A percentile compares a stretch with the other conserved stretches of the same genome.
phyloP scores from a whole-genome alignment of 176 grass and related monocot species.

The Oropetium thomaeum region DNA sequence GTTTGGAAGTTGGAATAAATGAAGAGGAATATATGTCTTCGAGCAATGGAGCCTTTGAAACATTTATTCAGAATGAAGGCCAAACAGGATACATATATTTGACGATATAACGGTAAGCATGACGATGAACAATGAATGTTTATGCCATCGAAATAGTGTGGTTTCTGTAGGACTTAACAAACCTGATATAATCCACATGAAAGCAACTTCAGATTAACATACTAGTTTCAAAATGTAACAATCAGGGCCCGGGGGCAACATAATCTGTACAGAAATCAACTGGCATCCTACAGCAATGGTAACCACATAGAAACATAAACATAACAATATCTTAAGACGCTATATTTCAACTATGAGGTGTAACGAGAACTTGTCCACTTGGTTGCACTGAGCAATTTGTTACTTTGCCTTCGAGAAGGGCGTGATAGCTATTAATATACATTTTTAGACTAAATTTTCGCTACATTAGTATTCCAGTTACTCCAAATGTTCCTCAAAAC shows the following conservation, averaged over 20 bases:
- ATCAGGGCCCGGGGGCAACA: background rate
- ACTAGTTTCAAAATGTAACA: background rate
- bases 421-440: background rate
- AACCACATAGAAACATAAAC: conserved; percentile 19
- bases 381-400: background rate
- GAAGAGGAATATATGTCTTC: background rate
- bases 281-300: background rate
- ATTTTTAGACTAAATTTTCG: background rate
- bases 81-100: background rate
- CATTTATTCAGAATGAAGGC: background rate
- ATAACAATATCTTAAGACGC: background rate
- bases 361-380: background rate
- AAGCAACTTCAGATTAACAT: background rate
- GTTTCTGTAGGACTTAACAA: conserved; percentile 6
- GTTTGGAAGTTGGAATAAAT: background rate
- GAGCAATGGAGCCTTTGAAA: background rate
- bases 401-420: background rate
- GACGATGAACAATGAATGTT: background rate
- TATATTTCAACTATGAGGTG: conserved; percentile 1
- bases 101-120: background rate
- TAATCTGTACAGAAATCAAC: conserved; percentile 7
- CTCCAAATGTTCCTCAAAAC: background rate
- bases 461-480: background rate
- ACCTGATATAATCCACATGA: background rate
- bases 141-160: background rate